These are phyloP conservation scores for Scheffersomyces titani DNA, from an alignment of 1,139 yeast genomes.

Conservation along the genomic window DNA sequence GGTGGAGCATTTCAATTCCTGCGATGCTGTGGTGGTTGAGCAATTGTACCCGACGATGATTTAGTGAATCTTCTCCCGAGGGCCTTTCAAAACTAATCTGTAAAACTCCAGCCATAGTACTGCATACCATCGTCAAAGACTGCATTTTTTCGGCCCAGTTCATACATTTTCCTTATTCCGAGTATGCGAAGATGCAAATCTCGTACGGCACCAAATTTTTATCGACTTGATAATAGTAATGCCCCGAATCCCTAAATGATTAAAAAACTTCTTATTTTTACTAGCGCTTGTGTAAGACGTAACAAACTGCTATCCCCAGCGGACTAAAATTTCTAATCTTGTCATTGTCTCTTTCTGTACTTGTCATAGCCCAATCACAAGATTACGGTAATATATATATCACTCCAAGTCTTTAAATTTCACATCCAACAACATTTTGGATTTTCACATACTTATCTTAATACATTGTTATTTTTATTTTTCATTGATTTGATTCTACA, in stretches of 20 bases:
- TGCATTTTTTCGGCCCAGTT: neutral
- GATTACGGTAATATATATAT: neutral
- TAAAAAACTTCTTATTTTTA: neutral
- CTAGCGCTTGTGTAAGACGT: neutral
- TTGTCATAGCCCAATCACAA: neutral
- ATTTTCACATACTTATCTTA: neutral
- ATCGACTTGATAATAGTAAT: neutral
- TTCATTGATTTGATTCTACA: neutral
- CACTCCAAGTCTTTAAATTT: neutral
- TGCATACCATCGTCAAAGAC: neutral
- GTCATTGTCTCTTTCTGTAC: neutral
- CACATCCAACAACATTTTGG: neutral
- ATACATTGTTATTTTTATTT: neutral
- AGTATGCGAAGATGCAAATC: neutral
- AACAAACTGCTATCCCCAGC: neutral
- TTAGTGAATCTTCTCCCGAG: neutral
- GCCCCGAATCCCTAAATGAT: neutral
- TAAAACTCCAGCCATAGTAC: neutral
- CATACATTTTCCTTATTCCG: neutral
- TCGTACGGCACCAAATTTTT: constrained; percentile 1
- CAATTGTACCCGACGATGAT: neutral
- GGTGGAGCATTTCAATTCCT: neutral
- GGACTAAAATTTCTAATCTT: neutral
- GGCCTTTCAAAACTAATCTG: neutral
- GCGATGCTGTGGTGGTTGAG: neutral